Evolutionary conservation across 257 asterid species (phyloP), one percentile per base, ranked within the genome.

Genomic region (Pogostemon cablin): DNA sequence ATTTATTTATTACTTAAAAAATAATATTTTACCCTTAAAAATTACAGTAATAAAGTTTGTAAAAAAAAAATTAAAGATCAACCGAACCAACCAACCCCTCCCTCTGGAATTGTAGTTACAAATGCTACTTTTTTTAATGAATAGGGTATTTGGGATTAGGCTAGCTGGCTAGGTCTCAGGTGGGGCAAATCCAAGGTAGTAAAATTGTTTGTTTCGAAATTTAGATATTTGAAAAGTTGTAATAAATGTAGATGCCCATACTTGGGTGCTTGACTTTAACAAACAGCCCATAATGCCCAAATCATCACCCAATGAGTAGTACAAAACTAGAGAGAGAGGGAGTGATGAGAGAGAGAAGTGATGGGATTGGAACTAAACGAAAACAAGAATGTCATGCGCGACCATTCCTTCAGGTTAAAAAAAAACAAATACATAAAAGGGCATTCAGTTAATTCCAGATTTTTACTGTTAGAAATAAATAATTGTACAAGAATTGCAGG

Each of bases 221-320:
- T 34, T 46, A 34, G 46, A 55, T 69, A 17, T 12, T 75, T 37
- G n/a, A 57, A 48, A 63, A 63, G 9, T 41, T 20, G 65, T 64
- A 12, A 44, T 54, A n/a, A 75, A 44, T 65, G 34, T 71, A 37
- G 44, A 41, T 71, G 70, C 78, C 89, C 92, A 80, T 86, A 49
- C 80, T 60, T 61, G 32, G 69, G 74, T 86, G 89, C 72, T 78
- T 50, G 61, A 72, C 80, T 75, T 80, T 74, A 78, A 25, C 60
- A 70, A 72, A 75, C 84, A 78, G 35, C 65, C 47, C 55, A 80
- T 81, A 6, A 84, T 84, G 84, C 56, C 59, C 72, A 81, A 81
- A 81, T 86, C 74, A 86, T 80, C 47, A 67, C 67, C 70, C 72
- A 79, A 78, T 79, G 86, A 83, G 78, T 75, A 74, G 80, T 73